These are phyloP conservation scores for Discostella stelligera DNA, from an alignment of 352 stramenopile species.

Conservation along the genomic window DNA sequence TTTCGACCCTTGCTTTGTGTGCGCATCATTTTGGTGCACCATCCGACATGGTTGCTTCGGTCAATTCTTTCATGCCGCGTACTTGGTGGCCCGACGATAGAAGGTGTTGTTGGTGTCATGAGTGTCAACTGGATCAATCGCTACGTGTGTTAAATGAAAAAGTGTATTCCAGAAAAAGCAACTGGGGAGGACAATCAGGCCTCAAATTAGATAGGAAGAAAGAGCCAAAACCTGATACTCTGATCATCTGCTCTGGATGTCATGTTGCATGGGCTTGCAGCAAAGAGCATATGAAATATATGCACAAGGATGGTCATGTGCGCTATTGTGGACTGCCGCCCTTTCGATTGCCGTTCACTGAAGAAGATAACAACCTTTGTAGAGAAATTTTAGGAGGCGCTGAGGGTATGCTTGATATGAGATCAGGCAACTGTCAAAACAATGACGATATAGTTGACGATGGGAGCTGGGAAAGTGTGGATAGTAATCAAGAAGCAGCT, in stretches of 20 bases:
- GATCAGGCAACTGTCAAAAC: background rate
- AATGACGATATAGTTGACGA: slow-evolving; percentile 39
- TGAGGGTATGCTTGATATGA: slow-evolving; percentile 8
- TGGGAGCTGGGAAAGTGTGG: slow-evolving; percentile 53
- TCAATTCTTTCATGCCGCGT: slow-evolving; percentile 53
- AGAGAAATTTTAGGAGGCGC: slow-evolving; percentile 36
- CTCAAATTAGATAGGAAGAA: slow-evolving; percentile 2
- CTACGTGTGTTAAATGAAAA: slow-evolving; percentile 21
- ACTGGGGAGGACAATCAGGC: slow-evolving; percentile 23
- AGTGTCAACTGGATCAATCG: slow-evolving; percentile 44
- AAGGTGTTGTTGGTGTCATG: slow-evolving; percentile 43
- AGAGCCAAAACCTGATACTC: slow-evolving; percentile 1
- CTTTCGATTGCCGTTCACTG: slow-evolving; percentile 38
- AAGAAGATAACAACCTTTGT: slow-evolving; percentile 47
- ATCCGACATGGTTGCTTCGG: slow-evolving; percentile 38
- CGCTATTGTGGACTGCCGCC: slow-evolving; percentile 47
- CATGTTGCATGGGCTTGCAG: slow-evolving; percentile 37
- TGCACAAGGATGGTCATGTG: slow-evolving; percentile 54
- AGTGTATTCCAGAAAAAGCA: slow-evolving; percentile 26
- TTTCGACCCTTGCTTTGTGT: slow-evolving; percentile 46
- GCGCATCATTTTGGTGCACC: slow-evolving; percentile 48
- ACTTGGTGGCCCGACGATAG: slow-evolving; percentile 55
- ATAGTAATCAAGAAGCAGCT: slow-evolving; percentile 35
- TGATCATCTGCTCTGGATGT: slow-evolving; percentile 41
- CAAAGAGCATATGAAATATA: slow-evolving; percentile 48